phyloP scores from a whole-genome alignment of 768 basidiomycete genomes.

The Auriscalpium orientale region DNA sequence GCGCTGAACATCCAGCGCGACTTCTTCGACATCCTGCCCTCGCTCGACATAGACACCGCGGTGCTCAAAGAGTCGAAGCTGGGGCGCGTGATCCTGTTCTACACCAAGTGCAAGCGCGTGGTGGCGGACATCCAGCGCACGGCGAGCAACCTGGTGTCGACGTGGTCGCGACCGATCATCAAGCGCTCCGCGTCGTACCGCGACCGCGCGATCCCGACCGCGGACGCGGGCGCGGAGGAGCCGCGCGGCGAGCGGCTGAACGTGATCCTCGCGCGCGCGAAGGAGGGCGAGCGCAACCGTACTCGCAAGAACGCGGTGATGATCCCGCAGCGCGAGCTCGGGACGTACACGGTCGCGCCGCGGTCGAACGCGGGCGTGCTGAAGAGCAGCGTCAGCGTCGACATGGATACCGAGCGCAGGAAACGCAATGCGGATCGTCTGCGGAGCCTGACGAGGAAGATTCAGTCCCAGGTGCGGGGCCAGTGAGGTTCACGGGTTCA shows the following conservation, averaged over 20 bases:
- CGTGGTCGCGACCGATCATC: constrained; percentile 89
- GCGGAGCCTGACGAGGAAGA: constrained; percentile 50
- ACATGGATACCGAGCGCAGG: constrained; percentile 66
- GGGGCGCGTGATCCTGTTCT: constrained; percentile 87
- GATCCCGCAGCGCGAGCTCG: constrained; percentile 71
- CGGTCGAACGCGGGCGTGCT: constrained; percentile 43
- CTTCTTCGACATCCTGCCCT: constrained; percentile 74
- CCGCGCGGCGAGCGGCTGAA: constrained; percentile 48
- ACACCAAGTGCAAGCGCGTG: constrained; percentile 91
- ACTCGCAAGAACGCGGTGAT: constrained; percentile 74
- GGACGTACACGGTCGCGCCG: constrained; percentile 78
- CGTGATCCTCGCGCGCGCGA: constrained; percentile 60
- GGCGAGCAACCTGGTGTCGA: constrained; percentile 76
- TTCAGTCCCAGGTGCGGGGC: constrained; percentile 9
- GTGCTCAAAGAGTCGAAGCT: constrained; percentile 89
- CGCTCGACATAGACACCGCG: constrained; percentile 87
- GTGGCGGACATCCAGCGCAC: constrained; percentile 72
- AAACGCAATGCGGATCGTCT: constrained; percentile 69
- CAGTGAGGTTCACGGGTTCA: too few species aligned
- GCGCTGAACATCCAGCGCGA: constrained; percentile 94
- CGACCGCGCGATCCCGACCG: constrained; percentile 60
- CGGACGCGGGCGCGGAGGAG: constrained; percentile 31
- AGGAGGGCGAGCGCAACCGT: constrained; percentile 59
- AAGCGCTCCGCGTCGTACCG: constrained; percentile 80
- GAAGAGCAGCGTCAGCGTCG: constrained; percentile 52